Evolutionary conservation across 805 yeast species (phyloP).

Genomic region (Dipodascus albidus): DNA sequence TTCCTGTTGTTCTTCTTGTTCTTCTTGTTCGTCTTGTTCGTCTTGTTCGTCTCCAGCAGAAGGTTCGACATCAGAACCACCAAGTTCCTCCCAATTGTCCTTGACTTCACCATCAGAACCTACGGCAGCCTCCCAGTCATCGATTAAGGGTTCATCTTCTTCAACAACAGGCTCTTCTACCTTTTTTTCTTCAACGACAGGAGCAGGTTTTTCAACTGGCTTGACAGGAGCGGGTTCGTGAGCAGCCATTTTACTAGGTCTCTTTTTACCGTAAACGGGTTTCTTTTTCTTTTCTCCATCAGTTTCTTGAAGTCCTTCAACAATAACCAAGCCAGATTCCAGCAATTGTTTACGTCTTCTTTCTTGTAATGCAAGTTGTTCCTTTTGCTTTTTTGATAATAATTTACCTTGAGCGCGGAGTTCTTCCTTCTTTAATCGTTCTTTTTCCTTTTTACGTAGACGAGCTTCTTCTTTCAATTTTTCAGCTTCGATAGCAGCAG

Average conservation of each 20-base stretch:
- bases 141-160: conserved; percentile 52
- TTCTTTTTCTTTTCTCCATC: conserved; percentile 38
- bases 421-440: conserved; percentile 76
- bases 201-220: conserved; percentile 3
- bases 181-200: conserved; percentile 7
- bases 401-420: conserved; percentile 93
- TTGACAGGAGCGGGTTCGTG: conserved; percentile 5
- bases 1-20: conserved; percentile 17
- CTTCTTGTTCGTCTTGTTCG: conserved; percentile 13
- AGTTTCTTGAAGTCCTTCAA: conserved; percentile 52
- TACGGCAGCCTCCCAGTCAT: conserved; percentile 73
- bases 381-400: conserved; percentile 89
- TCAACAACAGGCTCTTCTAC: conserved; percentile 23
- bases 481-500: conserved; percentile 52
- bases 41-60: conserved; percentile 16
- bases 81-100: conserved; percentile 21
- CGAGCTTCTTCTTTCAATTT: conserved; percentile 41
- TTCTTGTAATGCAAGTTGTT: conserved; percentile 75
- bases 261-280: conserved; percentile 62
- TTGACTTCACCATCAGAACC: conserved; percentile 44
- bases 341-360: conserved; percentile 81
- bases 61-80: conserved; percentile 16
- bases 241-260: conserved; percentile 19
- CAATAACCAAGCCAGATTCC: conserved; percentile 52
- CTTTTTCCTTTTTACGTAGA: conserved; percentile 71